Base-by-base conservation (phyloP, 2,329 filamentous ascomycete species). In the Aureobasidium sp. region DNA sequence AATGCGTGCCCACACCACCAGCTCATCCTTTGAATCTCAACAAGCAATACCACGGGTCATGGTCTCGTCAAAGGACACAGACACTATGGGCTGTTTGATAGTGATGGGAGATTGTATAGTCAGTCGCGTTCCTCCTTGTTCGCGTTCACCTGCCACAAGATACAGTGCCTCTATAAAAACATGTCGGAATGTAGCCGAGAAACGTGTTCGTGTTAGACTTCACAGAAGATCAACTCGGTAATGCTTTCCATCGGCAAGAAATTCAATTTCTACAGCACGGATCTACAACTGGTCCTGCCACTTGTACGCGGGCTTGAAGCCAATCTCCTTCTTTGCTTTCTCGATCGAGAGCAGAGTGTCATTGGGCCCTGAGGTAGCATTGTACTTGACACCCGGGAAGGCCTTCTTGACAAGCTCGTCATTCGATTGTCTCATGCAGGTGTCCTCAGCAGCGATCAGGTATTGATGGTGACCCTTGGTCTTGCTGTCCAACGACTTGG, bases 241-340 rank as follows among this genome's bases (percentile, higher is more conserved):
- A 42, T 4, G 9, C 2, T 20, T 20, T 42, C n/a, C 14, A 14
- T 25, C 31, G 20, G 20, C 11, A 39, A 25, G 1, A 31, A 14
- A 2, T 34, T 4, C 47, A 5, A 15, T 20, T 22, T 2, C 22
- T 3, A 20, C 1, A 34, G 3, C 20, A 34, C 39, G 11, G 15
- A 20, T 58, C 15, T 58, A 47, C 53, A 49, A 22, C 63, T 67
- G 66, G 62, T 68, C 66, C 62, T 68, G 64, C 66, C 66, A 68
- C 62, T 67, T 68, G 59, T 57, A 67, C 37, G 37, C 51, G 7
- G 66, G 66, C 62, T 65, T 62, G 59, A 65, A 68, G 0, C 66
- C 66, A 17, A 68, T 47, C 52, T 68, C 66, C 59, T 66, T 68
- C 65, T 66, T 67, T 15, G 66, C 66, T 62, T 68, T 68, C 39